Base-by-base conservation (phyloP, 2,329 filamentous ascomycete species). In the Stromatinia cepivora region DNA sequence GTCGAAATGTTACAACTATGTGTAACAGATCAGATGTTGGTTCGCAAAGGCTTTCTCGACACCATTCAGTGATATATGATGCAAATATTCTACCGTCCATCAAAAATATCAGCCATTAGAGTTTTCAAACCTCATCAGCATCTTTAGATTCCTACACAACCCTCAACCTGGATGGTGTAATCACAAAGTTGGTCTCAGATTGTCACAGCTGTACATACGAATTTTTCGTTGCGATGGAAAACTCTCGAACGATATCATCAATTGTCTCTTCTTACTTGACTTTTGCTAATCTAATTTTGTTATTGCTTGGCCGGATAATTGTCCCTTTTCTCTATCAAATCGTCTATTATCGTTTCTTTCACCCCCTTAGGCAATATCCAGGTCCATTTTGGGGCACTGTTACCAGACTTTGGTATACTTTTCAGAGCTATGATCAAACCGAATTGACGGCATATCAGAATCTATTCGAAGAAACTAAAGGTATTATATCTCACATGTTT, bases 381-480 rank as follows among this genome's bases (percentile, higher is more conserved):
- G 78, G 78, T 5, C 78, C 77, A 22, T 77, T 79, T 50, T 59
- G 74, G 34, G 78, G 77, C 4, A 77, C 73, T 13, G 54, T 79
- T n/a, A 79, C 78, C 10, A 75, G 79, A 57, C 39, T 79, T 4
- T 80, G 77, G 77, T 74, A 77, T 63, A 71, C 73, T 3, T 63
- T 74, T 52, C 74, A 81, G 15, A 58, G n/a, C 42, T 57, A 25
- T 39, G 34, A 66, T 46, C 50, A 46, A 17, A 66, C 28, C 10
- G 50, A 66, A 34, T 58, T 59, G 22, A 31, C 31, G 6, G 15
- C 28, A 15, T 58, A 66, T 34, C 22, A 50, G 31, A 59, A 66
- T 25, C n/a, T 58, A 17, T 57, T 57, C 31, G 25, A 58, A n/a
- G n/a, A 65, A 42, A 65, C 34, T 11, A 42, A 54, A 65, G 50